A percentile compares a stretch with the other conserved stretches of the same genome.
Evolutionary conservation across 441 rosid genomes (phyloP).

Genomic region (Macaranga tanarius): DNA sequence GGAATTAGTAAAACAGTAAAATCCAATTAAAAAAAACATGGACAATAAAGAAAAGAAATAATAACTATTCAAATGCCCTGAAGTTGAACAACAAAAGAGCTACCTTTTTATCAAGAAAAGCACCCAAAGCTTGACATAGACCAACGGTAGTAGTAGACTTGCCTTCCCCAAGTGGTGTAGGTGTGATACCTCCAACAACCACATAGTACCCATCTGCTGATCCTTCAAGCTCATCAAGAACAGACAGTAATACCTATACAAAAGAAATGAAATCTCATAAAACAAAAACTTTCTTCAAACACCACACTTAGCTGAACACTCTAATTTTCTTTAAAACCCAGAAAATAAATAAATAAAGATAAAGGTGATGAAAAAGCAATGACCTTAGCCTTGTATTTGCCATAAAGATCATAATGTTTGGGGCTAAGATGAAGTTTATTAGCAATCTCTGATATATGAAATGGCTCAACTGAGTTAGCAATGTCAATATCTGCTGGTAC

Average conservation of each 20-base stretch:
- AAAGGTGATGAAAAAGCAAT: not conserved
- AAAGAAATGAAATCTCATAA: constrained; percentile 4
- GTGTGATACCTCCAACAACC: constrained; percentile 98
- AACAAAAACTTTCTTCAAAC: not conserved
- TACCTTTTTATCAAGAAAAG: constrained; percentile 90
- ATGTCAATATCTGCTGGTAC: constrained; percentile 96
- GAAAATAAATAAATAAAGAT: not conserved
- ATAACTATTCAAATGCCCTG: no score
- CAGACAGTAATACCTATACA: constrained; percentile 70
- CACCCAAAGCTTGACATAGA: constrained; percentile 95
- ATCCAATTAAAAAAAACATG: not conserved
- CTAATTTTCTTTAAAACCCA: not conserved
- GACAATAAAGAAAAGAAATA: not conserved
- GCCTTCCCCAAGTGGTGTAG: constrained; percentile 99
- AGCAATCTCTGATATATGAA: constrained; percentile 87
- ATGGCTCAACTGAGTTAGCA: constrained; percentile 85
- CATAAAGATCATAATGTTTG: constrained; percentile 86
- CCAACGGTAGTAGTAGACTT: constrained; percentile 97
- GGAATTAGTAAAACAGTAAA: not conserved
- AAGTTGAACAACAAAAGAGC: not conserved
- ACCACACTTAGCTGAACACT: not conserved
- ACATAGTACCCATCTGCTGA: constrained; percentile 81
- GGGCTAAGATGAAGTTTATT: constrained; percentile 65
- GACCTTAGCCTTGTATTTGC: constrained; percentile 97
- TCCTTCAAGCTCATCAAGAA: constrained; percentile 71